These are phyloP conservation scores for Gracilaria gracilis DNA, from an alignment of 23 red algal genomes.

Conservation along the genomic window DNA sequence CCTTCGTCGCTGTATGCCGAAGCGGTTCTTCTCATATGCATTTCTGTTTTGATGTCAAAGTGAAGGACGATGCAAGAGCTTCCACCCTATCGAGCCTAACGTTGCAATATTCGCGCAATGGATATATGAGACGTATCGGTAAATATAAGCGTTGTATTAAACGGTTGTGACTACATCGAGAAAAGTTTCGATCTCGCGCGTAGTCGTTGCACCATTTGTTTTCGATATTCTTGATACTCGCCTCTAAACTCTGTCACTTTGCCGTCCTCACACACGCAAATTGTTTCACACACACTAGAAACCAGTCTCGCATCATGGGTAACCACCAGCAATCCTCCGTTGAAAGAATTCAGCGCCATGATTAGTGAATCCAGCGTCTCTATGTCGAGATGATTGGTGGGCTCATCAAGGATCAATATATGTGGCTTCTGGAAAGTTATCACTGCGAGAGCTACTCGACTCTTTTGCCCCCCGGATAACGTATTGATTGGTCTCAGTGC, in stretches of 20 bases:
- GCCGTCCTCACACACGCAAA: slow-evolving; percentile 83
- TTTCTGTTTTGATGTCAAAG: too few relatives aligned
- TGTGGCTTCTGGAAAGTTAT: slow-evolving; percentile 84
- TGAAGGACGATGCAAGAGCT: too few relatives aligned
- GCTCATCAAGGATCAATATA: slow-evolving; percentile 87
- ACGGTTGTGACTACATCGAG: slow-evolving; percentile 11
- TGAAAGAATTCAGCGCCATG: slow-evolving; percentile 92
- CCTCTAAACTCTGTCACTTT: slow-evolving; percentile 74
- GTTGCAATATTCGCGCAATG: too few relatives aligned
- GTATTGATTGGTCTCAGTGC: slow-evolving; percentile 91
- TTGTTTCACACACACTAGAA: slow-evolving; percentile 79
- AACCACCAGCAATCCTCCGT: slow-evolving; percentile 86
- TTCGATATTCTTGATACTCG: slow-evolving; percentile 85
- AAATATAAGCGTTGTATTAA: too few relatives aligned
- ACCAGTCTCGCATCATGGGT: slow-evolving; percentile 87
- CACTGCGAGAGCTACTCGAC: slow-evolving; percentile 89
- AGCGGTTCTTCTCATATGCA: too few relatives aligned
- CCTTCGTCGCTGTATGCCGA: too few relatives aligned
- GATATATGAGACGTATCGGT: too few relatives aligned
- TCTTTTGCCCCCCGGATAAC: slow-evolving; percentile 92
- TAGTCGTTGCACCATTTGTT: slow-evolving; percentile 62
- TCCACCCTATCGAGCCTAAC: too few relatives aligned
- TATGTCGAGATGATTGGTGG: slow-evolving; percentile 63
- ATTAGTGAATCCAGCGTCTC: slow-evolving; percentile 91
- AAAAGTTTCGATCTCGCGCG: slow-evolving; percentile 62